phyloP scores from a whole-genome alignment of 1,284 basidiomycete species.

The Puccinia polysora region DNA sequence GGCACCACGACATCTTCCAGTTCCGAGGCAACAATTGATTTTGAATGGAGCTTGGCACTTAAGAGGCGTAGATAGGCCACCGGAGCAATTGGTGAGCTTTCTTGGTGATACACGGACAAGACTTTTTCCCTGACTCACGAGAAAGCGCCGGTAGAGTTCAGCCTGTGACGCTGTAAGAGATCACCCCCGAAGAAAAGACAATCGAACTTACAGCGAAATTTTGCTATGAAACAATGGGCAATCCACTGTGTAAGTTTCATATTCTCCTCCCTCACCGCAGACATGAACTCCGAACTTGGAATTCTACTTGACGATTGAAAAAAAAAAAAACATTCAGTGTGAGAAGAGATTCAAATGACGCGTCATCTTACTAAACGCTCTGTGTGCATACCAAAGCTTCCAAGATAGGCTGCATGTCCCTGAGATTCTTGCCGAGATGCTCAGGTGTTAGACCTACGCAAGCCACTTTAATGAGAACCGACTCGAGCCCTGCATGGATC shows the following conservation, averaged over 20 bases:
- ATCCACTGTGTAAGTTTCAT: conserved; percentile 88
- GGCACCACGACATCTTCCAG: conserved; percentile 55
- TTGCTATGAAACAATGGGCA: conserved; percentile 78
- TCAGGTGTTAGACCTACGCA: conserved; percentile 75
- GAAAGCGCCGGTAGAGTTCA: not conserved
- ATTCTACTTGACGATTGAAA: conserved; percentile 7
- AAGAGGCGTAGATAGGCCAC: conserved; percentile 82
- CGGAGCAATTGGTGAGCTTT: conserved; percentile 63
- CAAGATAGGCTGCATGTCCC: conserved; percentile 70
- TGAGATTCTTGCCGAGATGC: conserved; percentile 74
- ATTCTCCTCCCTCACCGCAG: conserved; percentile 97
- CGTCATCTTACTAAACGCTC: not conserved
- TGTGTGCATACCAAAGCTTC: conserved; percentile 63
- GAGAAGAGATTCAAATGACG: not conserved
- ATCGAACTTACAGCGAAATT: conserved; percentile 64
- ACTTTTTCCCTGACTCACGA: conserved; percentile 58
- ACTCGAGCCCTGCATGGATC: conserved; percentile 72
- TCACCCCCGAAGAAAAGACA: conserved; percentile 28
- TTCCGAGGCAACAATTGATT: conserved; percentile 51
- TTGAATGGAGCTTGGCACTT: conserved; percentile 62
- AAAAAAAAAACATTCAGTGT: not conserved
- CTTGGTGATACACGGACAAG: conserved; percentile 69
- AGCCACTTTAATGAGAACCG: conserved; percentile 90
- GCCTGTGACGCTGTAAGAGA: conserved; percentile 18
- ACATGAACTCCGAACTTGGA: conserved; percentile 79